Conservation (phyloP, 2,329 filamentous ascomycete genomes). For the Intubia oerlemansii region DNA sequence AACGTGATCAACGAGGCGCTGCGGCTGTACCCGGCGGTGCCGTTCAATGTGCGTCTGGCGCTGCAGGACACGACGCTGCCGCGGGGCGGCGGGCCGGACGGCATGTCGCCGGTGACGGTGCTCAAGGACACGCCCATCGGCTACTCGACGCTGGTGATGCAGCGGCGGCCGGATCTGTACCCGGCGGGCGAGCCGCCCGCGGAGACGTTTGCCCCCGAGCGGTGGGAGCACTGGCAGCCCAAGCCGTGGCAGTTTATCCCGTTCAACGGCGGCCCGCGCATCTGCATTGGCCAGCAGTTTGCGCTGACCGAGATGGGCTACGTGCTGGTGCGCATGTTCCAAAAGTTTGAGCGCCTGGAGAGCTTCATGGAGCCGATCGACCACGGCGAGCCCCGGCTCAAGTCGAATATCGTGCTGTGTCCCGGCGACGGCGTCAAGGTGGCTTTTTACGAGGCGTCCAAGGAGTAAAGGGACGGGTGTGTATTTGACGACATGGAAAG, state of each 20-base stretch:
- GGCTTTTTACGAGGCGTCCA: conserved; percentile 27
- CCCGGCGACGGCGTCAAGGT: conserved; percentile 37
- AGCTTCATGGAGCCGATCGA: conserved; percentile 33
- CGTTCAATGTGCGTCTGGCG: conserved; percentile 56
- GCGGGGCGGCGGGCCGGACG: conserved; percentile 43
- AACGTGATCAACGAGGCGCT: conserved; percentile 57
- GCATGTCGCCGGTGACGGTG: conserved; percentile 38
- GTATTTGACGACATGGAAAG: too few species aligned
- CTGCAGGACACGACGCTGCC: conserved; percentile 57
- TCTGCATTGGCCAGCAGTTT: conserved; percentile 66
- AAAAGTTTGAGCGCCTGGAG: conserved; percentile 44
- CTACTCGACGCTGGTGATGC: conserved; percentile 53
- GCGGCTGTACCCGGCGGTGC: conserved; percentile 56
- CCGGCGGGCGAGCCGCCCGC: conserved; percentile 25
- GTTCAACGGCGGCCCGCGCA: conserved; percentile 53
- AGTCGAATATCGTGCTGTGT: conserved; percentile 36
- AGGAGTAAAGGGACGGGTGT: too few species aligned
- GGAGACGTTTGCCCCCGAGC: conserved; percentile 38
- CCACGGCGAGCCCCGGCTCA: conserved; percentile 29
- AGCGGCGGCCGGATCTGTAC: conserved; percentile 43
- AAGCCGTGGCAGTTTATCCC: conserved; percentile 52
- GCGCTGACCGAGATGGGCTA: conserved; percentile 60
- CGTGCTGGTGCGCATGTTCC: conserved; percentile 49
- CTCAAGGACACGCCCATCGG: conserved; percentile 42
- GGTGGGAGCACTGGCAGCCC: conserved; percentile 43